A percentile compares a stretch with the other conserved stretches of the same genome.
Evolutionary conservation across 2,329 filamentous ascomycete genomes (phyloP).

Genomic region (Pseudocercospora cruenta): DNA sequence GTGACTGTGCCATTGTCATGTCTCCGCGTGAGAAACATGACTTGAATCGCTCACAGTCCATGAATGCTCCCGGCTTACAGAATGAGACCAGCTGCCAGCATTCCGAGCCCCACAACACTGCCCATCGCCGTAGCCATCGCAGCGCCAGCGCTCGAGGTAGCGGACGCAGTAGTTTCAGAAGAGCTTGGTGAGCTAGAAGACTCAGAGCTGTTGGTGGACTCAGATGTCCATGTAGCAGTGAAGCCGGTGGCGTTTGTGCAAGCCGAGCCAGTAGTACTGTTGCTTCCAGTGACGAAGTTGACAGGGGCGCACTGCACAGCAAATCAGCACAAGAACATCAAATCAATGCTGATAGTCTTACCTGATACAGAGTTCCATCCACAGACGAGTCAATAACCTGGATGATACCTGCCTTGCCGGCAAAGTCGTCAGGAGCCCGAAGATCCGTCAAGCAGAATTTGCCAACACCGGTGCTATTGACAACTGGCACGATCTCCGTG

Average conservation of each 20-base stretch:
- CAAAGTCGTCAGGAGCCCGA: constrained; percentile 32
- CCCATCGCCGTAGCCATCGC: constrained; percentile 25
- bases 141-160: constrained; percentile 23
- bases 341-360: constrained; percentile 15
- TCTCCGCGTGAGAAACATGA: not conserved
- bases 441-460: constrained; percentile 35
- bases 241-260: constrained; percentile 36
- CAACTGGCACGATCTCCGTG: constrained; percentile 33
- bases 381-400: constrained; percentile 35
- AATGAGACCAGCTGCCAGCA: constrained; percentile 28
- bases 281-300: constrained; percentile 36
- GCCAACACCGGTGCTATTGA: constrained; percentile 34
- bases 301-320: constrained; percentile 36
- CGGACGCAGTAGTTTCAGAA: constrained; percentile 7
- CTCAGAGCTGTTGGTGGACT: constrained; percentile 5
- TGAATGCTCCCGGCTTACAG: constrained; percentile 15
- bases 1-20: not conserved
- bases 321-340: not conserved
- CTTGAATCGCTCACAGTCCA: not conserved
- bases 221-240: constrained; percentile 29
- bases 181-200: not conserved
- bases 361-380: constrained; percentile 39
- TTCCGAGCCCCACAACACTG: constrained; percentile 26
- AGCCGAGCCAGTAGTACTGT: constrained; percentile 31
- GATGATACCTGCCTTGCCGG: constrained; percentile 34